These are phyloP conservation scores for Fusarium chaquense DNA, from an alignment of 2,329 filamentous ascomycete species.

Conservation along the genomic window DNA sequence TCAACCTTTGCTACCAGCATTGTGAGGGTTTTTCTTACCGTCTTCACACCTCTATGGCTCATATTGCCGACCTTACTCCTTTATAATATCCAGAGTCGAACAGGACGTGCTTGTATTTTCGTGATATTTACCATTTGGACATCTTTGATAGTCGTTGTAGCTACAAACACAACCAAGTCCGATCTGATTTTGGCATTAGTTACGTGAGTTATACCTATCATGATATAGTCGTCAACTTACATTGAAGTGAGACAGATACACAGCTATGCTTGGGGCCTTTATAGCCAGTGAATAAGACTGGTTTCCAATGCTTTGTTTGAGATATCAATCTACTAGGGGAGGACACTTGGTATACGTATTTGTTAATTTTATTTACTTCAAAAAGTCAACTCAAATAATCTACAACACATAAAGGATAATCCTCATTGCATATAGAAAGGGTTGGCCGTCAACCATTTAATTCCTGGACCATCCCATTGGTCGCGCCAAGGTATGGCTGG, in stretches of 20 bases:
- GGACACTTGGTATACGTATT: no score
- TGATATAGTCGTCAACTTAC: neutral
- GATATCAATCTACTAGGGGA: no score
- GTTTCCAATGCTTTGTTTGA: no score
- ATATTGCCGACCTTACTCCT: neutral
- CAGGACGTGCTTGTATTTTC: neutral
- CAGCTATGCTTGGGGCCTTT: neutral
- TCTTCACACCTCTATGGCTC: neutral
- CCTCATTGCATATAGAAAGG: neutral
- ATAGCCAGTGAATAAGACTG: neutral
- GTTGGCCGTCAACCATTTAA: neutral
- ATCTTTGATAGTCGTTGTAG: neutral
- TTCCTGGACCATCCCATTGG: neutral
- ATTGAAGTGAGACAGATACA: neutral
- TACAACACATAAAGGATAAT: no score
- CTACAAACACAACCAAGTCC: neutral
- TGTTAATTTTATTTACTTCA: no score
- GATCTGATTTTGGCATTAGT: neutral
- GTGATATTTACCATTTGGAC: neutral
- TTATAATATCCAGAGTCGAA: neutral
- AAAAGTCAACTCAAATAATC: rapidly evolving
- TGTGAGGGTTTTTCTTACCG: neutral
- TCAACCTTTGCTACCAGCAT: neutral
- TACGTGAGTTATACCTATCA: neutral
- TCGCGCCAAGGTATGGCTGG: neutral